Evolutionary conservation across 73 alveolate genomes (phyloP).

Genomic region (Durusdinium trenchii): DNA sequence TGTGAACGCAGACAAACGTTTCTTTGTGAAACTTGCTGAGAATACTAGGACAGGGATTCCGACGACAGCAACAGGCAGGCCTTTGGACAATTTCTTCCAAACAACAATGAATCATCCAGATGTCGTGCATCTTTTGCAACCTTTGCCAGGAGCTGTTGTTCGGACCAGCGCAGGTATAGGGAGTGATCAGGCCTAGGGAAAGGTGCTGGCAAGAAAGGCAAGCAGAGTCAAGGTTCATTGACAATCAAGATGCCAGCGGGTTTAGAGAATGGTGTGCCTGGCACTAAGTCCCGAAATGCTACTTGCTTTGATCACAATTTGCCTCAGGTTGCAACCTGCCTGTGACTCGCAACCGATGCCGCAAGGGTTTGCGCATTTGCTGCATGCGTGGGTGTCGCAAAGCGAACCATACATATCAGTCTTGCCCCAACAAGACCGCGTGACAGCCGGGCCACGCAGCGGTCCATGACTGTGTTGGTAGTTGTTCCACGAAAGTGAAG

Average conservation of each 20-base stretch:
- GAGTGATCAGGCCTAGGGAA: neutral
- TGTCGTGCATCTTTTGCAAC: constrained; percentile 20
- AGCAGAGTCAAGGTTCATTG: neutral
- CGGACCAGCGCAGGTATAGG: neutral
- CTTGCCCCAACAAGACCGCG: no score
- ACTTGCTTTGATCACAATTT: no score
- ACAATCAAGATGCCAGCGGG: neutral
- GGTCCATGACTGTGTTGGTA: no score
- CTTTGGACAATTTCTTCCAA: neutral
- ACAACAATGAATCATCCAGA: no score
- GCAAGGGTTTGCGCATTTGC: neutral
- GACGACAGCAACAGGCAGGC: neutral
- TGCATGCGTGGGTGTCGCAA: neutral
- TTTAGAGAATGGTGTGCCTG: neutral
- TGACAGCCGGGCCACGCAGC: no score
- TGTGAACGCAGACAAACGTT: neutral
- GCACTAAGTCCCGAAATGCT: no score
- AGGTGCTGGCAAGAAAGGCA: neutral
- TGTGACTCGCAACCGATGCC: neutral
- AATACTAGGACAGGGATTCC: neutral
- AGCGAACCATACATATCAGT: neutral
- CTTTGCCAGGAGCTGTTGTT: neutral
- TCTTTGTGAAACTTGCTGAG: constrained; percentile 5
- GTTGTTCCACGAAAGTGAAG: no score
- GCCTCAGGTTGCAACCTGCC: neutral